Evolutionary conservation across 2,329 filamentous ascomycete genomes (phyloP), one percentile per base, ranked within the genome.

Genomic region (Fusarium hainanense): DNA sequence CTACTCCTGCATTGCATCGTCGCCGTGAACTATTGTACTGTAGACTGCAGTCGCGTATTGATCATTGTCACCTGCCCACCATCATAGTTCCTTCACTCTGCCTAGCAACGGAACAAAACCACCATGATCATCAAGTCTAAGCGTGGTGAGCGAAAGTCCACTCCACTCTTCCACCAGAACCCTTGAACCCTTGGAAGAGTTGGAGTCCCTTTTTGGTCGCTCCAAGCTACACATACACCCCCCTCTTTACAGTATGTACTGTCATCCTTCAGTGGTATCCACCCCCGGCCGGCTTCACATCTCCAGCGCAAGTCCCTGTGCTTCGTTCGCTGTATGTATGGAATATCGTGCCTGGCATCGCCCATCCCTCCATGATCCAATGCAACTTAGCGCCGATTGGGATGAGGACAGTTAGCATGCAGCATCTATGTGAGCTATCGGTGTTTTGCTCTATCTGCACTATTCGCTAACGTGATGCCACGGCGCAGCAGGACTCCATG

Each of bases 341-440:
- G 63, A 20, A 28, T 62, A 62, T 67, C 54, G 72, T 74, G 61
- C 69, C 72, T 75, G 72, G 52, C 70, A 72, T 70, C 69, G 64
- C 64, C 73, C 63, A 44, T 58, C 51, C 54, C 55, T 61, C 62
- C 58, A 54, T 71, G 64, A 72, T 42, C 13, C 34, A 52, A 52
- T 74, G 60, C 64, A 74, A 63, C 50, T 25, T 44, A 72, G 70
- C 68, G 69, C 60, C 70, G 70, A 74, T 74, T 68, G 59, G 69
- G 46, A 64, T 63, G 64, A 60, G 52, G 52, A 68, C 63, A 60
- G 42, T 25, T n/a, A 32, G 60, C 60, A 61, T 66, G 64, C 64
- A 72, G 50, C 43, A 48, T 32, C 56, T 60, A 51, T 48, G 54
- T 47, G 42, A 25, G 44, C 40, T 44, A n/a, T 21, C 52, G 14